Evolutionary conservation across 108 stramenopile genomes (phyloP).

Genomic region (Skeletonema potamos): DNA sequence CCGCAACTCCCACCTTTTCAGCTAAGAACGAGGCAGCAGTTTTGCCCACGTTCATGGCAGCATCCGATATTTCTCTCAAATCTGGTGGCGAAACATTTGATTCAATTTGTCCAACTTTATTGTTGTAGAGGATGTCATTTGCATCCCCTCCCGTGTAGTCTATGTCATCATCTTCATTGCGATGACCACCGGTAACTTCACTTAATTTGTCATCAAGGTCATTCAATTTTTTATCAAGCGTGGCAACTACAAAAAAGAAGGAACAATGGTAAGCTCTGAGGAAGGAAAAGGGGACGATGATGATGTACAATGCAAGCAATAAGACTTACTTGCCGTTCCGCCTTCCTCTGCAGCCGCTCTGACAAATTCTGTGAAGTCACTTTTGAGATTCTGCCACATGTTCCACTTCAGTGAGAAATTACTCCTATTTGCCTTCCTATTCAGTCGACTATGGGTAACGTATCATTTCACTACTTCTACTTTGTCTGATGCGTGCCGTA

Average conservation of each 20-base stretch:
- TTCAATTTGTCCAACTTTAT: neutral
- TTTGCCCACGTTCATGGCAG: constrained; percentile 1
- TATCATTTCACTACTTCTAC: too few relatives aligned
- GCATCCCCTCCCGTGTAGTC: neutral
- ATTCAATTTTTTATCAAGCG: neutral
- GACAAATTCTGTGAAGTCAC: neutral
- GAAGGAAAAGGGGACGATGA: neutral
- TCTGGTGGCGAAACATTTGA: neutral
- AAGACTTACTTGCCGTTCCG: neutral
- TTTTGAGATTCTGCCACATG: neutral
- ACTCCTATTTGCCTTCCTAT: too few relatives aligned
- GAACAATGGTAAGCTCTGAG: neutral
- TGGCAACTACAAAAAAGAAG: neutral
- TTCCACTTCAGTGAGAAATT: neutral
- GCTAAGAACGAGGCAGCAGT: neutral
- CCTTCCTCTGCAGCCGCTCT: neutral
- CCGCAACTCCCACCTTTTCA: neutral
- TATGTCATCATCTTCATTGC: neutral
- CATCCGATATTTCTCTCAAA: neutral
- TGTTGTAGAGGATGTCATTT: neutral
- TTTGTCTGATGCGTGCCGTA: too few relatives aligned
- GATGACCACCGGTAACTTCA: neutral
- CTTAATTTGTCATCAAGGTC: neutral
- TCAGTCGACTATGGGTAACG: too few relatives aligned
- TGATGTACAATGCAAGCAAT: neutral